These are phyloP conservation scores for Luzula sylvatica DNA, from an alignment of 176 grass and related monocot genomes.

Conservation along the genomic window DNA sequence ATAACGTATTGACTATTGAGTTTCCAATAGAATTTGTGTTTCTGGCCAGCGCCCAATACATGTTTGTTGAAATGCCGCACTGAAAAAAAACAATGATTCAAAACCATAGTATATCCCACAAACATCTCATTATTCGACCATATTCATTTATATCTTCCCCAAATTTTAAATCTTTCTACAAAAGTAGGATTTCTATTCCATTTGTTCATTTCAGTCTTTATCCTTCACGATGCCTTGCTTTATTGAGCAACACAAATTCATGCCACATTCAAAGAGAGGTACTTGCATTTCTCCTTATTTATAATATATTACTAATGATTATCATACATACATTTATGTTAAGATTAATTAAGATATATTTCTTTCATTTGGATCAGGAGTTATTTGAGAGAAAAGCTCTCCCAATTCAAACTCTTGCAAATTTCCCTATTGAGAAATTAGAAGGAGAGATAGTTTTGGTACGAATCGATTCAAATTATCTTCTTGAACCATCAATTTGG, in stretches of 20 bases:
- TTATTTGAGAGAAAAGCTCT: constrained; percentile 23
- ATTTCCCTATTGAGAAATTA: constrained; percentile 66
- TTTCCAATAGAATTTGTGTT: neutral
- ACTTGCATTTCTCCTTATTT: neutral
- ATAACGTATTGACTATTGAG: neutral
- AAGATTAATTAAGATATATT: neutral
- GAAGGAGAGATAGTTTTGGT: constrained; percentile 56
- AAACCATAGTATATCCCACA: neutral
- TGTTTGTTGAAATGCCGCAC: neutral
- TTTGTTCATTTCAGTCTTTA: neutral
- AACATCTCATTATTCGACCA: neutral
- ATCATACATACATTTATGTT: neutral
- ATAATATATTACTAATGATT: neutral
- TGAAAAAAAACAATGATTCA: neutral
- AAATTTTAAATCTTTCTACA: constrained; percentile 5
- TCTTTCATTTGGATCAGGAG: constrained; percentile 4
- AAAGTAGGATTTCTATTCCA: neutral
- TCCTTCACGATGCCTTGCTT: constrained; percentile 4
- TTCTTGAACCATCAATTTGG: constrained; percentile 25
- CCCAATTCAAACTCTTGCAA: constrained; percentile 68
- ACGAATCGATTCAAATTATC: constrained; percentile 55
- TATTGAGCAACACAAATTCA: constrained; percentile 5
- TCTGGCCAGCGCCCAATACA: neutral
- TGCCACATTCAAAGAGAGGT: constrained; percentile 6
- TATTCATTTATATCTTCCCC: neutral